Base-by-base conservation (phyloP, 2,329 filamentous ascomycete genomes). In the Colletotrichum phormii region DNA sequence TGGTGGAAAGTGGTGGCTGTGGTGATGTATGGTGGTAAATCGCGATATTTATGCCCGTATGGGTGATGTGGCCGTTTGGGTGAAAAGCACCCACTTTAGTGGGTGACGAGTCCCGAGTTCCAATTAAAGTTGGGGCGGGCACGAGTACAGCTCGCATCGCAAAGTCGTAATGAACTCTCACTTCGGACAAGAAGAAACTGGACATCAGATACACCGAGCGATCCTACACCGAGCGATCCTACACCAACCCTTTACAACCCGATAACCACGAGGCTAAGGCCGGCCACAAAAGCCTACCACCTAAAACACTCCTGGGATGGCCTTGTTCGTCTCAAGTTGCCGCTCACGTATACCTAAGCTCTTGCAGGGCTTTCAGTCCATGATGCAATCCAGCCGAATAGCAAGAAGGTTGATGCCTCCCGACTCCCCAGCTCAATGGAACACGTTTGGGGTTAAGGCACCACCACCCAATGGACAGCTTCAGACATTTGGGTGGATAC, bases 91-190 rank as follows among this genome's bases (percentile, higher is more conserved):
- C n/a, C n/a, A n/a, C n/a, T n/a, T n/a, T n/a, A n/a, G n/a, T n/a
- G n/a, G n/a, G n/a, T n/a, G n/a, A n/a, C n/a, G n/a, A n/a, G n/a
- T n/a, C n/a, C n/a, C n/a, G n/a, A n/a, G n/a, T n/a, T n/a, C n/a
- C n/a, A n/a, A n/a, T n/a, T n/a, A n/a, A n/a, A n/a, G n/a, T n/a
- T n/a, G n/a, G n/a, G n/a, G n/a, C n/a, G n/a, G n/a, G n/a, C n/a
- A n/a, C n/a, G n/a, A n/a, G n/a, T n/a, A n/a, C 58, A 37, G 31
- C 35, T 37, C 24, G 57, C 35, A 46, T 37, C 26, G 31, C 68
- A 54, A 35, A 18, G 29, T 6, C 49, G 31, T 24, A 51, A 62
- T 53, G 64, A 58, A 63, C 64, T 24, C 55, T 68, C 57, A 58
- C 13, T 63, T 51, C 13, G 13, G 57, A 35, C 37, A 68, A 57